phyloP scores from a whole-genome alignment of 129 eudicot species.

The Centrapalus pauciflorus region DNA sequence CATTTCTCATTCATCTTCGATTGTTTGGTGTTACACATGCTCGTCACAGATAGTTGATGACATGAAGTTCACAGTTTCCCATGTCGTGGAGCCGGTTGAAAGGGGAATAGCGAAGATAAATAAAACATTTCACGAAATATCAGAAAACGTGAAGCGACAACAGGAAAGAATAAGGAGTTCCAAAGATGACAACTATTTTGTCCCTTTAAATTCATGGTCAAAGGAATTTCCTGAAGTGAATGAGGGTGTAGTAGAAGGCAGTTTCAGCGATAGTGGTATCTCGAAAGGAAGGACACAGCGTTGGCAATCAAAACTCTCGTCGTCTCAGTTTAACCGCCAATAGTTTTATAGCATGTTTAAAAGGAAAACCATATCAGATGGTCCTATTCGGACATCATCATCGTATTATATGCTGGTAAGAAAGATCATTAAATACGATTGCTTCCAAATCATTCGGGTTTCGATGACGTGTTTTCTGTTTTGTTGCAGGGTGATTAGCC shows the following conservation, averaged over 20 bases:
- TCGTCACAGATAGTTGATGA: constrained; percentile 71
- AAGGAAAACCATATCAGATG: neutral
- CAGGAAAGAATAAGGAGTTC: constrained; percentile 61
- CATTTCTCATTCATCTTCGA: no score
- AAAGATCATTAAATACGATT: neutral
- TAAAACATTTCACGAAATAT: constrained; percentile 77
- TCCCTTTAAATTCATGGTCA: constrained; percentile 65
- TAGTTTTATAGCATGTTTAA: constrained; percentile 17
- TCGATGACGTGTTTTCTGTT: neutral
- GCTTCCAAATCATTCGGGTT: neutral
- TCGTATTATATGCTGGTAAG: neutral
- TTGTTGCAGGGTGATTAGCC: neutral
- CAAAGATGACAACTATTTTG: constrained; percentile 69
- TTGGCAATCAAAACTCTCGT: constrained; percentile 31
- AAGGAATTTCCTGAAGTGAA: constrained; percentile 65
- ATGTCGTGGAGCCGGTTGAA: constrained; percentile 94
- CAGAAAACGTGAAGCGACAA: constrained; percentile 66
- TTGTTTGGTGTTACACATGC: constrained; percentile 9
- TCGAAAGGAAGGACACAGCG: constrained; percentile 37
- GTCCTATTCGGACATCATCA: neutral
- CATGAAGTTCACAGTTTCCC: constrained; percentile 94
- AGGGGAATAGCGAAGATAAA: constrained; percentile 80
- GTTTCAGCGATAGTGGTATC: constrained; percentile 74
- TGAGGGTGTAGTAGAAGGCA: constrained; percentile 43
- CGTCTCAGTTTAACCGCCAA: constrained; percentile 35